Base-by-base conservation (phyloP, 129 eudicot species). In the Flaveria brownii region DNA sequence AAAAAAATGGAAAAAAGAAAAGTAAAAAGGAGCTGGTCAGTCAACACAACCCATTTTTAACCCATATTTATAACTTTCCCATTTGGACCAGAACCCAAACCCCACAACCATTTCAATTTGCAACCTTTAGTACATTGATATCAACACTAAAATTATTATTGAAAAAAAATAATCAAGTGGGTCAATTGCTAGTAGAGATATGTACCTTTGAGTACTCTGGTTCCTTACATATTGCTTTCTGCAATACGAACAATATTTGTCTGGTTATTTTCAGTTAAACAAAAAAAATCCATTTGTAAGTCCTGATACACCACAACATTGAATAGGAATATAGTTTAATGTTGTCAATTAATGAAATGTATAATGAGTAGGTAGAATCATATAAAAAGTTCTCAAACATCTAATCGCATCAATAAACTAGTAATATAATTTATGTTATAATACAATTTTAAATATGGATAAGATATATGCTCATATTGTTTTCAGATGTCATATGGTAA, bases 171-270 rank as follows among this genome's bases (percentile, higher is more conserved):
- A n/a, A 63, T 33, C 50, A 75, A 63, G 50, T 65, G 17, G 42
- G 54, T 75, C 18, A 16, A 11, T 65, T 13, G 63, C 49, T 47
- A 17, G 30, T 42, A 9, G 7, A 70, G 28, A 71, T 10, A 69
- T 88, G 13, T 78, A 91, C 96, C 86, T 87, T 82, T 39, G 80
- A 62, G 33, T 84, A 84, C 52, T 71, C 77, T 15, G 90, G 87
- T 66, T 89, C 96, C 90, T 81, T 85, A 77, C 80, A 85, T 67
- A 89, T 85, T 81, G 89, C 63, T 87, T 88, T 91, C 97, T 91
- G 97, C 85, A 83, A 78, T 77, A 74, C 13, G 41, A 49, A 51
- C 30, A 33, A 57, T 6, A 63, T 63, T 30, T 30, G 22, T 63
- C 46, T 61, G 42, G 68, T 14, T 61, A 25, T 14, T 13, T 26